Evolutionary conservation across 2,329 filamentous ascomycete species (phyloP).

Genomic region (Simplicillium sp.): DNA sequence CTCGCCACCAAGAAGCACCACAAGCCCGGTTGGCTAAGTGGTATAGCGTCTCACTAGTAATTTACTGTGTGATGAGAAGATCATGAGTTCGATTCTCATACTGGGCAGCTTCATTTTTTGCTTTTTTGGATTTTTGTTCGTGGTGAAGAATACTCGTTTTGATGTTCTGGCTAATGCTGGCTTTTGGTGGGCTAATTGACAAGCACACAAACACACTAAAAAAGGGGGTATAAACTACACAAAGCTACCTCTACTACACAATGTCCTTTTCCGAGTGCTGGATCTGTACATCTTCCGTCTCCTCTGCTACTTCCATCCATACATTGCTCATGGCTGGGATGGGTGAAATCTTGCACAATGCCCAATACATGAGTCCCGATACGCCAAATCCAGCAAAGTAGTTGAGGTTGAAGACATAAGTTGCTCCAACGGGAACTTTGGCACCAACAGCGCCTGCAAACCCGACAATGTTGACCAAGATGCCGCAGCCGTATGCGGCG

Average conservation of each 20-base stretch:
- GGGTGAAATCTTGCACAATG: constrained; percentile 58
- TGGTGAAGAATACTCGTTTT: background rate
- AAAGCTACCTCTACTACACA: too few relatives aligned
- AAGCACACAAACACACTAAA: too few relatives aligned
- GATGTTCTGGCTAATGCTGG: background rate
- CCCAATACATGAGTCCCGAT: constrained; percentile 56
- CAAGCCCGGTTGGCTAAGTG: constrained; percentile 19
- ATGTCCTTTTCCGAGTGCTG: constrained; percentile 28
- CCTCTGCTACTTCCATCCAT: constrained; percentile 70
- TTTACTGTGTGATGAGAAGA: constrained; percentile 15
- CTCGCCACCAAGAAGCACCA: background rate
- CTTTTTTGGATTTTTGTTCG: constrained; percentile 1
- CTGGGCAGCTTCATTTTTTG: constrained; percentile 11
- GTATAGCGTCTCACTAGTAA: constrained; percentile 21
- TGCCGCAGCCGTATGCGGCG: constrained; percentile 70
- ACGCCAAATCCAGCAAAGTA: constrained; percentile 81
- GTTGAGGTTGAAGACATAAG: constrained; percentile 83
- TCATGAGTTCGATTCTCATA: constrained; percentile 20
- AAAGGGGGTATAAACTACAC: background rate
- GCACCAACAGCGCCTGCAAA: constrained; percentile 73
- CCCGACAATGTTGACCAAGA: constrained; percentile 83
- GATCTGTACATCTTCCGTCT: constrained; percentile 43
- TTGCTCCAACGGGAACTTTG: constrained; percentile 65
- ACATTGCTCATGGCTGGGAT: constrained; percentile 63
- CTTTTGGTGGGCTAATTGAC: too few relatives aligned